phyloP scores from a whole-genome alignment of 768 basidiomycete genomes.

The Favolaschia claudopus region DNA sequence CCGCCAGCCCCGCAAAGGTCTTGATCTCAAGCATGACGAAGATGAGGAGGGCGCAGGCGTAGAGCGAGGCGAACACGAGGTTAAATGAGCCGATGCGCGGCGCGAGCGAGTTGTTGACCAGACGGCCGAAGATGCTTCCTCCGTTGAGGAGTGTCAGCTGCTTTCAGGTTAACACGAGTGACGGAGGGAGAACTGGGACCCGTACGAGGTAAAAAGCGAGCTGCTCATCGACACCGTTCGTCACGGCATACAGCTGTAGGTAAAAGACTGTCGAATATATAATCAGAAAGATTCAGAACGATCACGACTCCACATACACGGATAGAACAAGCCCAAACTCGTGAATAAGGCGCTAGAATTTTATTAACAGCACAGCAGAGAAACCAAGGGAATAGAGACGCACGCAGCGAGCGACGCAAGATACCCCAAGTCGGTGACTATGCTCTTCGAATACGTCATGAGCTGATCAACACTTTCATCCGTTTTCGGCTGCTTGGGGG shows the following conservation, averaged over 20 bases:
- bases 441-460: neutral
- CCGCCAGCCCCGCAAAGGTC: conserved; percentile 37
- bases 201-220: conserved; percentile 40
- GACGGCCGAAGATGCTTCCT: conserved; percentile 31
- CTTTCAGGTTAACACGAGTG: neutral
- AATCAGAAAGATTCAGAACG: neutral
- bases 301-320: conserved; percentile 3
- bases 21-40: conserved; percentile 46
- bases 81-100: conserved; percentile 32
- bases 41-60: conserved; percentile 38
- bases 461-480: neutral
- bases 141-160: conserved; percentile 37
- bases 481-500: conserved; percentile 13
- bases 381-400: too few relatives aligned
- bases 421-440: conserved; percentile 1
- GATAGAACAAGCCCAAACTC: conserved; percentile 17
- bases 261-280: conserved; percentile 37
- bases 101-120: conserved; percentile 32
- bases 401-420: neutral
- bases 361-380: neutral
- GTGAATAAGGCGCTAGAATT: conserved; percentile 1
- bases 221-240: conserved; percentile 34
- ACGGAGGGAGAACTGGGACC: neutral
- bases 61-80: conserved; percentile 35
- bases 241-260: conserved; percentile 43